Evolutionary conservation across 768 basidiomycete genomes (phyloP), one percentile per base, ranked within the genome.

Genomic region (Leccinellum rugosiceps): DNA sequence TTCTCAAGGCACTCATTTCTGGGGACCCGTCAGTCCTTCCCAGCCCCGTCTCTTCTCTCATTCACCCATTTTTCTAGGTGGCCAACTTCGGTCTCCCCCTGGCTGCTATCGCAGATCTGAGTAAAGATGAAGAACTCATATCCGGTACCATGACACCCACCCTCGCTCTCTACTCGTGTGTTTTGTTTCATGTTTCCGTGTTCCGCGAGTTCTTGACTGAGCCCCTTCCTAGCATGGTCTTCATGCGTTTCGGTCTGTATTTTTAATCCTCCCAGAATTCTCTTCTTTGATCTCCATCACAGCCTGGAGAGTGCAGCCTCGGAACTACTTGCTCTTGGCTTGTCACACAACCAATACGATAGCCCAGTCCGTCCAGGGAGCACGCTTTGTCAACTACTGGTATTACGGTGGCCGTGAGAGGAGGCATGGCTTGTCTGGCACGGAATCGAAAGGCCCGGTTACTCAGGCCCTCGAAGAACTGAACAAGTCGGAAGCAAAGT

Each of bases 41-140:
- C 17, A 19, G 41, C 50, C 6, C 34, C 28, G 15, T 43, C 55
- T 43, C 61, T 30, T 48, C 55, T 58, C 32, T 45, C 30, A 47
- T 52, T 21, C 48, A 47, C 53, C 51, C 59, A 47, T 55, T 49
- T 41, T 61, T 55, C 50, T 67, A 96, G 95, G 87, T 94, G 59
- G 96, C 96, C 59, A 99, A 99, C 79, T 99, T 96, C 92, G 96
- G 96, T 67, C 83, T 99, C 17, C 96, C 96, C 57, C 76, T 98
- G 38, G 96, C 96, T 66, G 96, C 96, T 44, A 77, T 99, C 45
- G 68, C 94, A 6, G 96, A 99, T 77, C 76, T 98, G 68, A 79
- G 77, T 61, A 97, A 94, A 70, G 94, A 98, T 83, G 94, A 97
- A 73, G 92, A 97, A 65, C 81, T 93, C 70, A 99, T 99, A 64